Base-by-base conservation (phyloP, 495 filamentous ascomycete genomes). In the Aspergillus sclerotioniger region DNA sequence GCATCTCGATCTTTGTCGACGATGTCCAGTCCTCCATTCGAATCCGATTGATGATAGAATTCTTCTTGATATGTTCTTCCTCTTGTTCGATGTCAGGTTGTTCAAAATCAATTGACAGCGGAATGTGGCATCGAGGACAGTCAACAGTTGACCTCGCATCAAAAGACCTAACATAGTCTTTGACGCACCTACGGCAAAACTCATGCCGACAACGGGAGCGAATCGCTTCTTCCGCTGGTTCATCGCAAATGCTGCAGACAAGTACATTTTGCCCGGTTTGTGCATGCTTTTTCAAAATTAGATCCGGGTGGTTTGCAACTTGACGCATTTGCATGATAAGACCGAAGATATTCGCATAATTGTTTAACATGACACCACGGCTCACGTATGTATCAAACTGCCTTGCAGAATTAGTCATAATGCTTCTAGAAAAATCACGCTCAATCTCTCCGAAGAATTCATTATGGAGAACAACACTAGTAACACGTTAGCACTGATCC, bases 271-370 rank as follows among this genome's bases (percentile, higher is more conserved):
- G 91, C 1, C 92, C 92, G 46, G 87, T 89, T 61, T 91, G 83
- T 12, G 80, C 83, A 59, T 90, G 82, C 72, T 92, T 96, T 74
- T 91, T 93, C 59, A 97, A 72, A 41, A 98, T 90, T 7, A 98
- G 76, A 72, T 98, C 94, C 1, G 94, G 94, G 69, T 98, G 94
- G 64, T 98, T 91, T 0, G 93, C 90, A 8, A 92, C 88, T 76
- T 97, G 94, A 29, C 93, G 89, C 92, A 97, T 97, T 70, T 95
- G 89, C 88, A 96, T 96, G 66, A 96, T 96, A 41, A 96, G 80
- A 47, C 91, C 91, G 60, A 86, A 86, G 64, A 87, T 86, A 65
- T 80, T 81, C 39, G 93, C 92, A 64, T 97, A 97, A 65, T 98
- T 98, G 76, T 97, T 96, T 55, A 98, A 82, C 71, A 97, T 84